Base-by-base conservation (phyloP, 192 early-diverging fungal species). In the Mycoemilia scoparia region DNA sequence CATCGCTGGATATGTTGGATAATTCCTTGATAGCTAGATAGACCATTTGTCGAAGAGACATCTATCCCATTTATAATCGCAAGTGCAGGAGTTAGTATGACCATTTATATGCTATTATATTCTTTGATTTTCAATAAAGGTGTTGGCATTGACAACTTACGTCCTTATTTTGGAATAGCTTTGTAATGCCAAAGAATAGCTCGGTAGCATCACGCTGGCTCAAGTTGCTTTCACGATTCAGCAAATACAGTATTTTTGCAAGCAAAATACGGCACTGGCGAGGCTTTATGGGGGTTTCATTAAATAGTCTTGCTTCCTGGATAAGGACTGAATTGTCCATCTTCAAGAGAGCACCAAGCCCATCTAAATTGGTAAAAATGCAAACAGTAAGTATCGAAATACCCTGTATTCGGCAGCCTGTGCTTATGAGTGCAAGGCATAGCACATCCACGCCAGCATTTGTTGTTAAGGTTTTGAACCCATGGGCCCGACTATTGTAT, bases 11-110 rank as follows among this genome's bases (percentile, higher is more conserved):
- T 36, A 88, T 74, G 15, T 64, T 73, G 35, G 87, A 75, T 12
- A 98, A 70, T 57, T 98, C 91, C 57, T 95, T 93, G 63, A 98
- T 98, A 19, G 84, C 76, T 39, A 98, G 65, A 41, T 96, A 96
- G 33, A 96, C 79, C 80, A 92, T 88, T 66, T 98, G 91, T 29
- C 93, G 79, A 46, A 98, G 56, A 13, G 86, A 68, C 41, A 81
- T 82, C n/a, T n/a, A n/a, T n/a, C n/a, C n/a, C n/a, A n/a, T n/a
- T n/a, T 83, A 86, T 64, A 24, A 22, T 14, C 43, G 26, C 14
- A 22, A 9, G 18, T 29, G 21, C 24, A 36, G 10, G 13, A 29
- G 49, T 36, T 18, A 32, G 15, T n/a, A n/a, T n/a, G n/a, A n/a
- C n/a, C n/a, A n/a, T n/a, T n/a, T n/a, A n/a, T n/a, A n/a, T n/a